Conservation (phyloP, 2,329 filamentous ascomycete species). For the Colletotrichum spaethianum region DNA sequence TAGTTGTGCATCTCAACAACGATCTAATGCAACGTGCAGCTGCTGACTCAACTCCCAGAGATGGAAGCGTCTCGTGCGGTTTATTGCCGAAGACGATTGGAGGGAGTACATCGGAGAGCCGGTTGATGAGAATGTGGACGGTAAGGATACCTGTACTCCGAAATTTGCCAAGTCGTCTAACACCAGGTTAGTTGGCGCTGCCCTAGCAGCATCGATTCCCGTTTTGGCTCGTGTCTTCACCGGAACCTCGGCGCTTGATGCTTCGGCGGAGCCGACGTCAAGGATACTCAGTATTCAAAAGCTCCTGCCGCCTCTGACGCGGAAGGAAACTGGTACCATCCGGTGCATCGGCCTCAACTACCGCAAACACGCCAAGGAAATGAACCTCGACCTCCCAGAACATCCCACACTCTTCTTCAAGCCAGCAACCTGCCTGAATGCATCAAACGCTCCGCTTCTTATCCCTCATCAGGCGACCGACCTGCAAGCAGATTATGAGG, state of each 20-base stretch:
- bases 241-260: conserved; percentile 45
- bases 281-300: conserved; percentile 48
- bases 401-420: conserved; percentile 58
- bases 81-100: conserved; percentile 45
- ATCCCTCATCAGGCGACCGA: conserved; percentile 62
- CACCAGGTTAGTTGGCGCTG: conserved; percentile 41
- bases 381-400: conserved; percentile 42
- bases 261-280: conserved; percentile 45
- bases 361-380: conserved; percentile 51
- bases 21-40: fast-evolving
- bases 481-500: conserved; percentile 62
- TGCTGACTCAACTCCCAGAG: conserved; percentile 19
- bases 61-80: conserved; percentile 46
- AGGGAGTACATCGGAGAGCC: conserved; percentile 47
- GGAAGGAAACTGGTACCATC: conserved; percentile 67
- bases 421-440: conserved; percentile 57
- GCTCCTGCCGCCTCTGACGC: conserved; percentile 55
- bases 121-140: conserved; percentile 42
- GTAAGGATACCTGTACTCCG: conserved; percentile 21
- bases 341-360: conserved; percentile 66
- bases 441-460: conserved; percentile 55
- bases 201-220: conserved; percentile 39
- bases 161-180: conserved; percentile 2
- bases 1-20: not conserved
- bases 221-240: conserved; percentile 44